Evolutionary conservation across 108 stramenopile genomes (phyloP).

Genomic region (Mayamaea pseudoterrestris): DNA sequence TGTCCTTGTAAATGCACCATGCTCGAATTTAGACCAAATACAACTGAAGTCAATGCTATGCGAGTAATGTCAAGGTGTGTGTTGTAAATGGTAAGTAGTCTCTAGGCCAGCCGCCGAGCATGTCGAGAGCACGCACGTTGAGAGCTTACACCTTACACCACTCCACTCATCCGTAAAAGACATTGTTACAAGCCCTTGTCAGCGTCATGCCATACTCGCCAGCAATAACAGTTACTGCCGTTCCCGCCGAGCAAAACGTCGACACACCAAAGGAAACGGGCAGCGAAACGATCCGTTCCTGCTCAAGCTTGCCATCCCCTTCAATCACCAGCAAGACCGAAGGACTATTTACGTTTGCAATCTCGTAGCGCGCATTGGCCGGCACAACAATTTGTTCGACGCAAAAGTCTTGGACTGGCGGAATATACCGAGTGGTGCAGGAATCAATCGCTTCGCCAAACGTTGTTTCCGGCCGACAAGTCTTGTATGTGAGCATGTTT

Average conservation of each 20-base stretch:
- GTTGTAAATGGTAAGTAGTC: too few relatives aligned
- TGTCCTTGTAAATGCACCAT: too few relatives aligned
- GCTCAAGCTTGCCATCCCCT: conserved; percentile 2
- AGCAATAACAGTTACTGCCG: conserved; percentile 3
- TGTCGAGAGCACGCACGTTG: too few relatives aligned
- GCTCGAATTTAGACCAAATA: too few relatives aligned
- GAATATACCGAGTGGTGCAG: conserved; percentile 1
- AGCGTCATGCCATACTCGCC: conserved; percentile 3
- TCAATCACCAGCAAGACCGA: conserved; percentile 5
- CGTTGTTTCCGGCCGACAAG: too few relatives aligned
- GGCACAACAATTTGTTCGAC: conserved; percentile 4
- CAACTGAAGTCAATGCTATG: too few relatives aligned
- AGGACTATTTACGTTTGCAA: conserved; percentile 1
- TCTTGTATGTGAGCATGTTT: conserved; percentile 91
- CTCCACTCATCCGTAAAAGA: conserved; percentile 6
- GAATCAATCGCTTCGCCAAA: not conserved
- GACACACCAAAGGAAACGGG: conserved; percentile 8
- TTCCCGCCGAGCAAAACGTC: conserved; percentile 10
- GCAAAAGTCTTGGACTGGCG: conserved; percentile 7
- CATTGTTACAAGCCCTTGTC: conserved; percentile 7
- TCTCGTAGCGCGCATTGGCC: too few relatives aligned
- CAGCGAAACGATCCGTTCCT: conserved; percentile 1
- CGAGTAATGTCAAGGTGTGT: too few relatives aligned
- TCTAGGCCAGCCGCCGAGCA: too few relatives aligned
- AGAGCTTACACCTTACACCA: too few relatives aligned